These are phyloP conservation scores for Saccharomycopsis schoenii DNA, from an alignment of 805 yeast species.

Conservation along the genomic window DNA sequence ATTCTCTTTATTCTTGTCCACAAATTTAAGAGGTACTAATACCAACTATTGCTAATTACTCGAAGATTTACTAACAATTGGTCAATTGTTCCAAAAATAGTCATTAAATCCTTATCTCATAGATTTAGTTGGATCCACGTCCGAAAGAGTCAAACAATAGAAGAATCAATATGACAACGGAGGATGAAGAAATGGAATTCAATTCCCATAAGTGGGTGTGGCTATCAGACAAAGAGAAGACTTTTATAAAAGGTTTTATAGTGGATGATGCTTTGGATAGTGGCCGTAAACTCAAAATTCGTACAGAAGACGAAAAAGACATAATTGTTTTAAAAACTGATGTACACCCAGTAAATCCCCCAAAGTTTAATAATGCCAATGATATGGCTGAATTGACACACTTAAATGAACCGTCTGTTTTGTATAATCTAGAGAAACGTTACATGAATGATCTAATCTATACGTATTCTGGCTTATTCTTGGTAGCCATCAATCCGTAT, in stretches of 20 bases:
- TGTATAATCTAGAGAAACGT: slow-evolving; percentile 69
- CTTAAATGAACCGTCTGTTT: slow-evolving; percentile 92
- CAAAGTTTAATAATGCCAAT: slow-evolving; percentile 78
- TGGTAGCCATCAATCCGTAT: slow-evolving; percentile 95
- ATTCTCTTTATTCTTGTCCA: background rate
- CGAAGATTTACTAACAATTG: background rate
- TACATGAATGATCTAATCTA: slow-evolving; percentile 73
- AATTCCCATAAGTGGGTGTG: slow-evolving; percentile 59
- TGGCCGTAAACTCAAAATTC: slow-evolving; percentile 29
- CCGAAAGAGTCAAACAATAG: background rate
- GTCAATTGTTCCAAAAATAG: background rate
- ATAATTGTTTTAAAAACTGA: slow-evolving; percentile 33
- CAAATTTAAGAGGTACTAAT: background rate
- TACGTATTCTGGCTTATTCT: slow-evolving; percentile 89
- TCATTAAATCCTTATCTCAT: background rate
- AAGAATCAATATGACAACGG: slow-evolving; percentile 1
- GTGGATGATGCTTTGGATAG: slow-evolving; percentile 32
- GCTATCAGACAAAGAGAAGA: slow-evolving; percentile 52
- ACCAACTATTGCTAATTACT: background rate
- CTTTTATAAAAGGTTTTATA: slow-evolving; percentile 54
- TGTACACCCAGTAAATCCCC: slow-evolving; percentile 71
- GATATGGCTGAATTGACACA: slow-evolving; percentile 95
- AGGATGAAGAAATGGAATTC: slow-evolving; percentile 21
- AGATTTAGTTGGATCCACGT: background rate
- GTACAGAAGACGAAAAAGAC: slow-evolving; percentile 31